phyloP scores from a whole-genome alignment of 768 basidiomycete species.

The Kockovaella imperatae region DNA sequence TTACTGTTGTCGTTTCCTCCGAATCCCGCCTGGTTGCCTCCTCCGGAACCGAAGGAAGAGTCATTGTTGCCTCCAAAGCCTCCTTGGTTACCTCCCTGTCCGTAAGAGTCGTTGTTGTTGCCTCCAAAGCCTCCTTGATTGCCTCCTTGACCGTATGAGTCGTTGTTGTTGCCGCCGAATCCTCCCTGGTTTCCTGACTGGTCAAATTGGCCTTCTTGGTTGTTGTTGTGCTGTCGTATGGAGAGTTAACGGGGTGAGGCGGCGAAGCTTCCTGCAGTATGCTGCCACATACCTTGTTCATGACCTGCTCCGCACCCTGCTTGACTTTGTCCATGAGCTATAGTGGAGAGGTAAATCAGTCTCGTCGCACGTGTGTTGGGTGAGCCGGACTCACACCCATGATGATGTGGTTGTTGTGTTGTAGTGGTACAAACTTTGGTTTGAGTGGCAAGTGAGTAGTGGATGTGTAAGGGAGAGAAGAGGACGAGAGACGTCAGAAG shows the following conservation, averaged over 20 bases:
- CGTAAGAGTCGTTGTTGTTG: no score
- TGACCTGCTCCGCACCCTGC: not conserved
- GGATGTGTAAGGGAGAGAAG: no score
- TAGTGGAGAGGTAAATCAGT: not conserved
- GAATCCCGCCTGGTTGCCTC: no score
- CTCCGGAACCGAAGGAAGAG: no score
- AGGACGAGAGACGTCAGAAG: no score
- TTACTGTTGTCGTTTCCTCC: no score
- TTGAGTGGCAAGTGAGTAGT: no score
- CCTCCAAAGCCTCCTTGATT: not conserved
- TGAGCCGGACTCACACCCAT: slow-evolving; percentile 4
- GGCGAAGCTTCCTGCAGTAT: not conserved
- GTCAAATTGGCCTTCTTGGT: not conserved
- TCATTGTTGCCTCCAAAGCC: no score
- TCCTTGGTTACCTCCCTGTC: no score
- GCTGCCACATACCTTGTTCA: not conserved
- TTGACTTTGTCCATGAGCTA: slow-evolving; percentile 5
- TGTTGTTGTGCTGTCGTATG: not conserved
- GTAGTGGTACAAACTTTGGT: no score
- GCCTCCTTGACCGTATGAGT: not conserved
- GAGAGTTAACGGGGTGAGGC: not conserved
- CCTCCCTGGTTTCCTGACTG: not conserved
- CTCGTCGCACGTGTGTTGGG: not conserved
- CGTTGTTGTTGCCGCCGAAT: slow-evolving; percentile 1
- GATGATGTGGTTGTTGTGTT: slow-evolving; percentile 1